These are phyloP conservation scores for Boletus rubescentipes DNA, from an alignment of 768 basidiomycete species.

Conservation along the genomic window DNA sequence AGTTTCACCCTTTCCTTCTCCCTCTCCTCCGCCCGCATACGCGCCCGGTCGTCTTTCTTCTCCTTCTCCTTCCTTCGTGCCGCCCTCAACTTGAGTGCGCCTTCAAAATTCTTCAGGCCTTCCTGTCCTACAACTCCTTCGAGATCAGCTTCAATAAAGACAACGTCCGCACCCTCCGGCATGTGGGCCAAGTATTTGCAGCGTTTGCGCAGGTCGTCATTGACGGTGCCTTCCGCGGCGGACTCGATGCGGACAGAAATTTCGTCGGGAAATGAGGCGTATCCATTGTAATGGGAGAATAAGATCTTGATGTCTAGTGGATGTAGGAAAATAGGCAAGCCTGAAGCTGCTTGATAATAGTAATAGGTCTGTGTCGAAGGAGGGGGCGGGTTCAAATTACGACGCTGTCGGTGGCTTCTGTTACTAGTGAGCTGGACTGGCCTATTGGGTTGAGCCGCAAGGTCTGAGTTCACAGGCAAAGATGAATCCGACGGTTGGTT, in stretches of 20 bases:
- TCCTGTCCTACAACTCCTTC: constrained; percentile 72
- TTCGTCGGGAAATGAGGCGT: constrained; percentile 79
- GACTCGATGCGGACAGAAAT: constrained; percentile 82
- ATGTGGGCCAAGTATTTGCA: constrained; percentile 96
- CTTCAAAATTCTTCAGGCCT: constrained; percentile 81
- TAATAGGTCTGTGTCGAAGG: constrained; percentile 89
- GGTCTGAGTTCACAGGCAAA: constrained; percentile 3
- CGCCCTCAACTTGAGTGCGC: constrained; percentile 72
- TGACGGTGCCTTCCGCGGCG: constrained; percentile 73
- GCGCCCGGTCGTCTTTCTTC: constrained; percentile 84
- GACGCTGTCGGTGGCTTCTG: constrained; percentile 57
- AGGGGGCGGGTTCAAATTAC: constrained; percentile 83
- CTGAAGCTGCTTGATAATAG: constrained; percentile 93
- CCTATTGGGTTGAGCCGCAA: constrained; percentile 4
- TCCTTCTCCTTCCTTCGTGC: constrained; percentile 77
- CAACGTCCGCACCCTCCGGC: constrained; percentile 88
- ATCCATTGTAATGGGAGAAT: constrained; percentile 76
- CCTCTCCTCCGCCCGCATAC: constrained; percentile 70
- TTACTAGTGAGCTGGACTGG: constrained; percentile 23
- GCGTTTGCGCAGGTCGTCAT: constrained; percentile 90
- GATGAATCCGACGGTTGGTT: constrained; percentile 5
- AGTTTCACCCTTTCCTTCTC: constrained; percentile 56
- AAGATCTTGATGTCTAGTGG: constrained; percentile 95
- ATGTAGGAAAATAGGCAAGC: constrained; percentile 88
- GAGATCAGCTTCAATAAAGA: constrained; percentile 89